Conservation (phyloP, 2,329 filamentous ascomycete species). For the Amesomyces nigricolor region DNA sequence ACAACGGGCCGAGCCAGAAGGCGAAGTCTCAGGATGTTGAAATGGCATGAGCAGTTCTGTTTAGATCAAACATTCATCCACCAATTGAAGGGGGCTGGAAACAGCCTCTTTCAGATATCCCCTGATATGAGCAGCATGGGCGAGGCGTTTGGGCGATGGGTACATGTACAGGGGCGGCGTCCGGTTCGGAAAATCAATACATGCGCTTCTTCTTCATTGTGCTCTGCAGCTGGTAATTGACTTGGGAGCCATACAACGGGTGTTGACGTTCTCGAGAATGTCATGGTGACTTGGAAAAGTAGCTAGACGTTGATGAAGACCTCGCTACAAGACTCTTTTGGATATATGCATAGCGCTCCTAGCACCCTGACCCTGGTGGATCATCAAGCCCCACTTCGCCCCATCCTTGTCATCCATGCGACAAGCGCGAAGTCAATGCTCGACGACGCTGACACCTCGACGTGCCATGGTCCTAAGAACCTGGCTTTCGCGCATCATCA, state of each 20-base stretch:
- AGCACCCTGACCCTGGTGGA: no score
- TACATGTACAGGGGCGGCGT: slow-evolving; percentile 4
- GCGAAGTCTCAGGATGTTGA: slow-evolving; percentile 41
- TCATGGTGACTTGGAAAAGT: no score
- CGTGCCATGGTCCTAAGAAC: slow-evolving; percentile 21
- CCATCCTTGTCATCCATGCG: background rate
- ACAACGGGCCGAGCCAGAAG: slow-evolving; percentile 50
- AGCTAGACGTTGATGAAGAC: no score
- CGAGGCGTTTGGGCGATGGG: slow-evolving; percentile 11
- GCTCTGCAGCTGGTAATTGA: background rate
- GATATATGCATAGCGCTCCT: background rate
- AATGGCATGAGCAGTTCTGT: slow-evolving; percentile 29
- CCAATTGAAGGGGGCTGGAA: no score
- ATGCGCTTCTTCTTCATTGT: background rate
- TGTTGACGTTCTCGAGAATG: no score
- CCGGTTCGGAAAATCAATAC: background rate
- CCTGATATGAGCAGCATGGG: slow-evolving; percentile 2
- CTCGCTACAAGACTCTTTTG: background rate
- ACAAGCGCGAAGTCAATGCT: no score
- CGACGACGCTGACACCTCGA: slow-evolving; percentile 7
- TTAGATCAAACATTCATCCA: background rate
- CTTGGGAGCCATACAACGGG: no score
- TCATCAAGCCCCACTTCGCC: background rate
- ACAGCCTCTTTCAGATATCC: no score
- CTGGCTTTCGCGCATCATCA: slow-evolving; percentile 21